Base-by-base conservation (phyloP, 441 rosid species). In the Populus hybrid region DNA sequence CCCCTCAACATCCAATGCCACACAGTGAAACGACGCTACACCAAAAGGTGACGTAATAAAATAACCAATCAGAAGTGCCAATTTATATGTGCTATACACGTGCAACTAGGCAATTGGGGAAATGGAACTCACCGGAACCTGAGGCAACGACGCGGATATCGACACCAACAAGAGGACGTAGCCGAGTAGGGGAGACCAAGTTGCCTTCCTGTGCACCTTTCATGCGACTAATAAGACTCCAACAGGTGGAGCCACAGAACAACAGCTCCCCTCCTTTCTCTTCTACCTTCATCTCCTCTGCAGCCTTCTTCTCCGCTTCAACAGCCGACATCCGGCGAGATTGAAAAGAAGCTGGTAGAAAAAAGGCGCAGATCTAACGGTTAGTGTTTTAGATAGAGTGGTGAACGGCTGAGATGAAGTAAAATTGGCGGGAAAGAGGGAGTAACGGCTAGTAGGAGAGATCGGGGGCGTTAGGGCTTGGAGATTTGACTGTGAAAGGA, bases 11-110 rank as follows among this genome's bases (percentile, higher is more conserved):
- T 94, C 98, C 88, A 96, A 83, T 1, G 99, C 98, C 83, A 96
- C 98, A 76, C 98, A 96, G 82, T 96, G 99, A 82, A 97, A 94
- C 1, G 99, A 93, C 21, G 87, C 98, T 96, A 80, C 84, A 89
- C 30, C 72, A 67, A 64, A 68, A 28, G 28, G 77, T 14, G 32
- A 67, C 10, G 23, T 5, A 6, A n/a, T 26, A 21, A 24, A 26
- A 36, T 46, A 28, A 36, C n/a, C 11, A 59, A 34, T 20, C n/a
- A 69, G 59, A n/a, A 6, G 34, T 32, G 12, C 6, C 16, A 40
- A 5, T 18, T 6, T 57, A 59, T 35, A 12, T 63, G 34, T n/a
- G 10, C 1, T 57, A 59, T 59, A 16, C 66, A 28, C 7, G 34
- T 8, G 23, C 30, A 16, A 53, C 24, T 2, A 69, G 36, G 26